Conservation (phyloP, 306 rosid species). For the Leucaena leucocephala region DNA sequence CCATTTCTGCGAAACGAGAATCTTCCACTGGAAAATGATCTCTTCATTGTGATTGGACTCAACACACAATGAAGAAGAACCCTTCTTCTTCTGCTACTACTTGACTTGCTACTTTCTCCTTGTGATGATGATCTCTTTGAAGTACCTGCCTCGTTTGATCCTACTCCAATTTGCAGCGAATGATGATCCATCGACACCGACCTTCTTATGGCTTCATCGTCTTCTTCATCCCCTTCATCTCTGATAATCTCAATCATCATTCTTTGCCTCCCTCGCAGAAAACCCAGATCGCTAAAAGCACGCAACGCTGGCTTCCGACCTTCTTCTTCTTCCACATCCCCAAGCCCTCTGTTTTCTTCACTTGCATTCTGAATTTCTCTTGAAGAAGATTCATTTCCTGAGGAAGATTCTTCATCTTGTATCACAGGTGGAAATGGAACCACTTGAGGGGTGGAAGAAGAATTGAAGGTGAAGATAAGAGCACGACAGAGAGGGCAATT, state of each 20-base stretch:
- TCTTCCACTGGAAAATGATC: conserved; percentile 88
- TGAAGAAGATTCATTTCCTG: conserved; percentile 36
- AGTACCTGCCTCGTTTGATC: conserved; percentile 51
- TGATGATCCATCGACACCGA: conserved; percentile 87
- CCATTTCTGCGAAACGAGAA: conserved; percentile 59
- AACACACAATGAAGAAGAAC: conserved; percentile 52
- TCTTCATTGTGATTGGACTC: conserved; percentile 84
- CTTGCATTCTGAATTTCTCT: conserved; percentile 38
- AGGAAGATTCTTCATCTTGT: conserved; percentile 39
- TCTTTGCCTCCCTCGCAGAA: conserved; percentile 62
- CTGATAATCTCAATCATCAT: conserved; percentile 64
- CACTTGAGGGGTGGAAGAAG: conserved; percentile 37
- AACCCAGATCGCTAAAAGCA: conserved; percentile 66
- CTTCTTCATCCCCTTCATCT: conserved; percentile 52
- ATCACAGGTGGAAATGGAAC: conserved; percentile 17
- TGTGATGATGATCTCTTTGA: conserved; percentile 54
- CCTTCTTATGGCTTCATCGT: conserved; percentile 55
- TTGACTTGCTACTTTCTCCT: conserved; percentile 52
- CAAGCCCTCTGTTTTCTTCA: conserved; percentile 17
- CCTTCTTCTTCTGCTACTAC: conserved; percentile 51
- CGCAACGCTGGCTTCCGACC: conserved; percentile 54
- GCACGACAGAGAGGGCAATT: conserved; percentile 95
- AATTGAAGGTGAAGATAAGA: conserved; percentile 45
- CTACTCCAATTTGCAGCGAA: conserved; percentile 49
- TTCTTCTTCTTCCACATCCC: conserved; percentile 16